phyloP scores from a whole-genome alignment of 495 filamentous ascomycete genomes.

The Bombardia bombarda region DNA sequence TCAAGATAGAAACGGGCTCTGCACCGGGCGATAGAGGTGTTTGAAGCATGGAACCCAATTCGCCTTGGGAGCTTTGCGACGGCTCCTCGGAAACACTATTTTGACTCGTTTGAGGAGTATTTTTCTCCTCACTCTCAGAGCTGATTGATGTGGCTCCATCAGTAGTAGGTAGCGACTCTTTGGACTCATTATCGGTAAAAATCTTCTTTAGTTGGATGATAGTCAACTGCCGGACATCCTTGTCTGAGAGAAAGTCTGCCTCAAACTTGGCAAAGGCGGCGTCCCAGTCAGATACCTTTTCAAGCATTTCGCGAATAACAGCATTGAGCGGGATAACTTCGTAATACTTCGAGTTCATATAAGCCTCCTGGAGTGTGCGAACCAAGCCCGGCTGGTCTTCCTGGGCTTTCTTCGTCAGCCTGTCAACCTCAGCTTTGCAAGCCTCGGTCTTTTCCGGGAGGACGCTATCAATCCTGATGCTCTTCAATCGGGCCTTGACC shows the following conservation, averaged over 20 bases:
- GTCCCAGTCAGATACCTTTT: slow-evolving; percentile 93
- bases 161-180: slow-evolving; percentile 56
- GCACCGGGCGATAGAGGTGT: slow-evolving; percentile 19
- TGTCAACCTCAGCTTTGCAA: slow-evolving; percentile 74
- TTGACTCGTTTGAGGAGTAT: slow-evolving; percentile 25
- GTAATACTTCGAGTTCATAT: slow-evolving; percentile 89
- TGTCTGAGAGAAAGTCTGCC: slow-evolving; percentile 90
- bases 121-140: slow-evolving; percentile 33
- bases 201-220: slow-evolving; percentile 90
- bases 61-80: slow-evolving; percentile 12
- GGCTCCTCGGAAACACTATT: slow-evolving; percentile 19
- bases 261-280: slow-evolving; percentile 83
- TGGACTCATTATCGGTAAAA: slow-evolving; percentile 82
- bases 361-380: slow-evolving; percentile 75
- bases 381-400: slow-evolving; percentile 71
- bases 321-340: slow-evolving; percentile 90
- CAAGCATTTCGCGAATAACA: slow-evolving; percentile 79
- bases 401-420: slow-evolving; percentile 61
- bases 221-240: slow-evolving; percentile 88
- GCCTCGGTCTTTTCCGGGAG: slow-evolving; percentile 74
- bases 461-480: slow-evolving; percentile 85
- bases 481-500: slow-evolving; percentile 71
- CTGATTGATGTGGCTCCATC: slow-evolving; percentile 44
- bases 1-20: slow-evolving; percentile 6
- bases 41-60: slow-evolving; percentile 6